phyloP scores from a whole-genome alignment of 202 grass and related monocot genomes.

The Thinopyrum obtusiflorum region DNA sequence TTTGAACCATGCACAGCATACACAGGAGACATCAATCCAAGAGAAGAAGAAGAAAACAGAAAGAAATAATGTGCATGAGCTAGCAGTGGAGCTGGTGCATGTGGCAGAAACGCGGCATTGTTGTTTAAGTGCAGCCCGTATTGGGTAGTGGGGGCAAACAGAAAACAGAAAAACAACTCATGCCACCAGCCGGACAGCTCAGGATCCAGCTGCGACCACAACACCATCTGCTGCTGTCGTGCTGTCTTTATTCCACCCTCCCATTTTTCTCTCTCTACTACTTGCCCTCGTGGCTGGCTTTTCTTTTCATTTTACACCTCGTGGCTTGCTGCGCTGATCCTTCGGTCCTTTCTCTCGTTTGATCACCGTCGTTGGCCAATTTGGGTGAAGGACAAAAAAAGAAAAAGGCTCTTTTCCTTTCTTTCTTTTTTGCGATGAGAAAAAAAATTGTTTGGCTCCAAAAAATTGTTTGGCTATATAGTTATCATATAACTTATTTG shows the following conservation, averaged over 20 bases:
- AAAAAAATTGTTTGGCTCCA: too few relatives aligned
- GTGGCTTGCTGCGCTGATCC: neutral
- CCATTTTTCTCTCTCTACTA: neutral
- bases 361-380: neutral
- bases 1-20: too few relatives aligned
- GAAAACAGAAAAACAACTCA: slow-evolving; percentile 25
- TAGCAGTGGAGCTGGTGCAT: slow-evolving; percentile 23
- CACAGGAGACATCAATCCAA: too few relatives aligned
- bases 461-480: too few relatives aligned
- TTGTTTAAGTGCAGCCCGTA: slow-evolving; percentile 32
- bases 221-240: slow-evolving; percentile 32
- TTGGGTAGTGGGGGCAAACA: slow-evolving; percentile 37
- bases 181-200: slow-evolving; percentile 52
- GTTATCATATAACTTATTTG: too few relatives aligned
- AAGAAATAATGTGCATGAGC: neutral
- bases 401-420: too few relatives aligned
- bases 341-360: neutral
- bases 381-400: neutral
- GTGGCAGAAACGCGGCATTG: neutral
- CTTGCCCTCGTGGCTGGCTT: neutral
- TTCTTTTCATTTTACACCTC: neutral
- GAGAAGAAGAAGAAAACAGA: too few relatives aligned
- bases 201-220: slow-evolving; percentile 46
- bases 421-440: too few relatives aligned
- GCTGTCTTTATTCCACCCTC: slow-evolving; percentile 26